Evolutionary conservation across 148 eudicot species (phyloP).

Genomic region (Camellia japonica): DNA sequence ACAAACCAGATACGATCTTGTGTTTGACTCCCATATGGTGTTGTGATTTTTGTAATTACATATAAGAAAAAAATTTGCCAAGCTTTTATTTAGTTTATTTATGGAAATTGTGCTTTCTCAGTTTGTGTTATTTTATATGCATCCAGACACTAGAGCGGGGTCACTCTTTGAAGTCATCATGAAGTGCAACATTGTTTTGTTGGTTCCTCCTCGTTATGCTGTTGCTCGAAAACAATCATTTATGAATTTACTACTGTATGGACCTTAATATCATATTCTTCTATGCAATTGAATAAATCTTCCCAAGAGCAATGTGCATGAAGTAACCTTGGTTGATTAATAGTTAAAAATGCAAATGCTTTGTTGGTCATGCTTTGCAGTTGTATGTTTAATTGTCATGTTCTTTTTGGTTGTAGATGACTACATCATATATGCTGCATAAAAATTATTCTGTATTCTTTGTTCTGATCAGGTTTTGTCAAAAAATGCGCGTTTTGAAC

Average conservation of each 20-base stretch:
- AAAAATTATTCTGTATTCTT: neutral
- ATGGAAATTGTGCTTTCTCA: no score
- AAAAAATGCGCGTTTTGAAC: slow-evolving; percentile 92
- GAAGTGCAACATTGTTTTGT: neutral
- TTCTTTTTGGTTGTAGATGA: neutral
- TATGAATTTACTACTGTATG: neutral
- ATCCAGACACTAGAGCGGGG: neutral
- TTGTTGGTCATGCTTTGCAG: no score
- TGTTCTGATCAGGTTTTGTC: slow-evolving; percentile 45
- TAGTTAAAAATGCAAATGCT: neutral
- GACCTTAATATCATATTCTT: neutral
- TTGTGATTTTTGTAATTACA: no score
- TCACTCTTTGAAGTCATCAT: neutral
- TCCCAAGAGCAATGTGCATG: neutral
- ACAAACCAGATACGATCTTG: no score
- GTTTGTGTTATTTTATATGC: no score
- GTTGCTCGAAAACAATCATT: neutral
- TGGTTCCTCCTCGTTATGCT: neutral
- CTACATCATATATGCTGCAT: neutral
- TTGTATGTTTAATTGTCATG: neutral
- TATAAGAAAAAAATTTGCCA: no score
- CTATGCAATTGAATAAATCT: neutral
- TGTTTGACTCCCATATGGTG: no score
- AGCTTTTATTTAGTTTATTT: no score
- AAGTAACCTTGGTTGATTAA: neutral